Evolutionary conservation across 1,139 yeast genomes (phyloP).

Genomic region (Hyphopichia khmerensis): DNA sequence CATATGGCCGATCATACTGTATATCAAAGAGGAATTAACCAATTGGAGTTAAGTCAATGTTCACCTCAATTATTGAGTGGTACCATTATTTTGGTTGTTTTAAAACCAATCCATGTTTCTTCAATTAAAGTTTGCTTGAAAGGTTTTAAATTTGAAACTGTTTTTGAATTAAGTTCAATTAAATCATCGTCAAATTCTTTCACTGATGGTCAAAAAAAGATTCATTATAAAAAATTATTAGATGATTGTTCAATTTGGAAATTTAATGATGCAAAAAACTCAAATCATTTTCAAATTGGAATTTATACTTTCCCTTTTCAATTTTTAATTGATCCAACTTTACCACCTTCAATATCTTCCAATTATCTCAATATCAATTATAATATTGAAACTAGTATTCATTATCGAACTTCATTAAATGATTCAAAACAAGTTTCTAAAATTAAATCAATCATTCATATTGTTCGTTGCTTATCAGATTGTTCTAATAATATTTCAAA

Average conservation of each 20-base stretch:
- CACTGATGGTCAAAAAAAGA: conserved; percentile 4
- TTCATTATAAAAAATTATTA: conserved; percentile 5
- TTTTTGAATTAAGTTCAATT: conserved; percentile 3
- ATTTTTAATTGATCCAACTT: conserved; percentile 11
- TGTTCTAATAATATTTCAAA: conserved; percentile 2
- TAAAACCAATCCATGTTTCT: conserved; percentile 6
- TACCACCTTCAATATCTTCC: conserved; percentile 12
- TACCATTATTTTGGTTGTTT: conserved; percentile 6
- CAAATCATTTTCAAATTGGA: conserved; percentile 8
- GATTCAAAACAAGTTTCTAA: background rate
- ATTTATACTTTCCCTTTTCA: conserved; percentile 15
- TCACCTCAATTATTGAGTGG: conserved; percentile 9
- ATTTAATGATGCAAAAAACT: background rate
- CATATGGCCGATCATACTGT: conserved; percentile 4
- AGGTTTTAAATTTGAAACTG: conserved; percentile 10
- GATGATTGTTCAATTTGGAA: conserved; percentile 13
- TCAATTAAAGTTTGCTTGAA: conserved; percentile 7
- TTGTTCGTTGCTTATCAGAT: conserved; percentile 12
- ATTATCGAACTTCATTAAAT: conserved; percentile 4
- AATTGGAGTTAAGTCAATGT: conserved; percentile 6
- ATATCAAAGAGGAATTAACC: conserved; percentile 10
- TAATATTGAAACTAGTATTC: conserved; percentile 8
- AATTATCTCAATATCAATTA: conserved; percentile 9
- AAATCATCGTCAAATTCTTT: background rate
- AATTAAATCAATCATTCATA: background rate